phyloP scores from a whole-genome alignment of 371 early-diverging fungal genomes.

The Mucor velutinosus region DNA sequence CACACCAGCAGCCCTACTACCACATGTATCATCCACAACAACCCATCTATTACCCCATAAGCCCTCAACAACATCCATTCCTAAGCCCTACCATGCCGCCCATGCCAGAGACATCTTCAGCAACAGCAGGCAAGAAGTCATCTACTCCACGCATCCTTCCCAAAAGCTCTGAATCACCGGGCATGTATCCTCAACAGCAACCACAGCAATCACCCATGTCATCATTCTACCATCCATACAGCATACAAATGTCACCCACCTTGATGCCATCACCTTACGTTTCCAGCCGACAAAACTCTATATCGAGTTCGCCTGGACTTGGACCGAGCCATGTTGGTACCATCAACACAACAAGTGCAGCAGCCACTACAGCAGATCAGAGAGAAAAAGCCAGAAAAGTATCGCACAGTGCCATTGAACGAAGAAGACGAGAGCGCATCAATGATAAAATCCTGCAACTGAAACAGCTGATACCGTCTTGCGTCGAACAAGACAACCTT shows the following conservation, averaged over 20 bases:
- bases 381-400: constrained; percentile 66
- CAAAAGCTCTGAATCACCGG: constrained; percentile 5
- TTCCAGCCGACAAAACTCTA: constrained; percentile 10
- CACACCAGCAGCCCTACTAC: constrained; percentile 7
- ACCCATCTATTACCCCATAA: constrained; percentile 21
- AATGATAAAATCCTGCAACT: constrained; percentile 64
- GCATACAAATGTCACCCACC: constrained; percentile 19
- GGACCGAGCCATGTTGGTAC: constrained; percentile 2
- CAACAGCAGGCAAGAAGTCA: constrained; percentile 28
- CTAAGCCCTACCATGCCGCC: constrained; percentile 11
- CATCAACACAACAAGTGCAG: background rate
- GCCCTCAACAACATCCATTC: constrained; percentile 18
- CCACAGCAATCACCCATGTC: constrained; percentile 23
- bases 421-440: constrained; percentile 76
- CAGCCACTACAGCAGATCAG: constrained; percentile 39
- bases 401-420: constrained; percentile 81
- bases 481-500: constrained; percentile 66
- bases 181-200: constrained; percentile 4
- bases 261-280: constrained; percentile 13
- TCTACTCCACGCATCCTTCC: constrained; percentile 15
- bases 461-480: constrained; percentile 50
- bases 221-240: constrained; percentile 25
- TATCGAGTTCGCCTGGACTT: constrained; percentile 17
- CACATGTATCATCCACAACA: constrained; percentile 16
- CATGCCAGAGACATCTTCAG: constrained; percentile 22